Base-by-base conservation (phyloP, 164 flowering plant genomes). In the Macadamia integrifolia region DNA sequence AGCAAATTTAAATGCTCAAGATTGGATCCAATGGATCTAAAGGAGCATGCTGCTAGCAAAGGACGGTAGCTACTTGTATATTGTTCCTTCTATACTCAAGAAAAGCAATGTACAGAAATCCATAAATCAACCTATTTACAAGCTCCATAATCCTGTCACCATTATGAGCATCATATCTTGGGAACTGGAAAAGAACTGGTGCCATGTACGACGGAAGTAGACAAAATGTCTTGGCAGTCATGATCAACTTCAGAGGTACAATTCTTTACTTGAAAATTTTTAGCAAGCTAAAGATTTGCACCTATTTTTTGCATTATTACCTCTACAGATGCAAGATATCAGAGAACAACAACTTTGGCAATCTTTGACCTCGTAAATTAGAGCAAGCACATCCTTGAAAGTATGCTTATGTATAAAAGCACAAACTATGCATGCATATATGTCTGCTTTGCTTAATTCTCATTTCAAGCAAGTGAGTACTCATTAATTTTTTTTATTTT, bases 121-220 rank as follows among this genome's bases (percentile, higher is more conserved):
- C 91, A 88, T 88, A 88, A 76, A 67, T 88, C 89, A 64, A 83
- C 88, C 93, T 86, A 72, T 9, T 73, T 3, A 50, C 67, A 69
- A 62, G 23, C 32, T 10, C 46, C 15, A 12, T 28, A 65, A 60
- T 42, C 58, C 44, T 42, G 50, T 64, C 61, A 29, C 40, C 3
- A 42, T 68, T 28, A 23, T 70, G 42, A 40, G 42, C 83, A 83
- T 88, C 80, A 59, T 88, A 86, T 74, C 69, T 78, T 70, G 85
- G 82, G 68, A 85, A 23, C 53, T 79, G 80, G 52, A 86, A 74
- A 64, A 87, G 77, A 80, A 85, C 93, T 7, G 91, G 93, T 72
- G 89, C 93, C 93, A 88, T 85, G 81, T 86, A 88, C 12, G 77
- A 69, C 43, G 87, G 88, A 8, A 91, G 78, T 0, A 91, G 89